A percentile compares a stretch with the other conserved stretches of the same genome.
These are phyloP conservation scores for Xanthoconium separans DNA, from an alignment of 1,284 basidiomycete genomes.

Conservation along the genomic window DNA sequence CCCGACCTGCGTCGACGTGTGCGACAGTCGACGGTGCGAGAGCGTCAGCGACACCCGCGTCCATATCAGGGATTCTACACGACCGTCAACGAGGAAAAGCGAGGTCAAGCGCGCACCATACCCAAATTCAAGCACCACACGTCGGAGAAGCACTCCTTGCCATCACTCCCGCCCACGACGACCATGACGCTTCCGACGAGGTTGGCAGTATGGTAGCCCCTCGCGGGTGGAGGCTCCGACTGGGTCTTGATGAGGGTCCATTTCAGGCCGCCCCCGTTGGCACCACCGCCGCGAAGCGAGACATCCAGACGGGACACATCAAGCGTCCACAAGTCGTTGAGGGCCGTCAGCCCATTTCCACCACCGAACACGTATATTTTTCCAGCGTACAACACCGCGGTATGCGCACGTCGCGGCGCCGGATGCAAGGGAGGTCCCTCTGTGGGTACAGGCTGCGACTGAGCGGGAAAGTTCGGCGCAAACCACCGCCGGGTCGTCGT, in stretches of 20 bases:
- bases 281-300: conserved; percentile 19
- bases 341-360: conserved; percentile 84
- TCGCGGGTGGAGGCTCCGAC: conserved; percentile 55
- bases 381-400: conserved; percentile 72
- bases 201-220: conserved; percentile 91
- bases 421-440: conserved; percentile 38
- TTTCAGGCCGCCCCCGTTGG: conserved; percentile 46
- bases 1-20: conserved; percentile 90
- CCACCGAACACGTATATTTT: conserved; percentile 90
- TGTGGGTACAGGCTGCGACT: conserved; percentile 4
- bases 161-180: conserved; percentile 79
- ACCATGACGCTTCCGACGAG: conserved; percentile 84
- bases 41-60: conserved; percentile 55
- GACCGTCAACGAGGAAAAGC: not conserved
- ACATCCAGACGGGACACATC: conserved; percentile 52
- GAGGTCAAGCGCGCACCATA: conserved; percentile 36
- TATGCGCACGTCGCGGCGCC: conserved; percentile 82
- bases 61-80: conserved; percentile 71
- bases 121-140: conserved; percentile 86
- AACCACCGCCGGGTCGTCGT: conserved; percentile 72
- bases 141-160: conserved; percentile 79
- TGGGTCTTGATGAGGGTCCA: conserved; percentile 63
- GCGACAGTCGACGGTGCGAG: conserved; percentile 74
- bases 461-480: conserved; percentile 42
- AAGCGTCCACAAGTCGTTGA: conserved; percentile 89